These are phyloP conservation scores for Aspergillus novoparasiticus DNA, from an alignment of 2,329 filamentous ascomycete species.

Conservation along the genomic window DNA sequence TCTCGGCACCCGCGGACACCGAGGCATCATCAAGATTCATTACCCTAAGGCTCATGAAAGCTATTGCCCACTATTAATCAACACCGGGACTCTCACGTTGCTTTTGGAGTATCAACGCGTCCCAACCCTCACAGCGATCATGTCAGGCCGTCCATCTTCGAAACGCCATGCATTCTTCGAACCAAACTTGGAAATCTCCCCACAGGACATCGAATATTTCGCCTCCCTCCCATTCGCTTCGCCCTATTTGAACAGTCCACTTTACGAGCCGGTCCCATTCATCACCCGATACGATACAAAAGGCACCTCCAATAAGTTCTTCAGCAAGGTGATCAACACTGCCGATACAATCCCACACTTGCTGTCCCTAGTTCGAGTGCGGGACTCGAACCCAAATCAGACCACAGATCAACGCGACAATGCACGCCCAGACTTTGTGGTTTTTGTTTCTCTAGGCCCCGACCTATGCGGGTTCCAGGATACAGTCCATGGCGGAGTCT, in stretches of 20 bases:
- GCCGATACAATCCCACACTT: constrained; percentile 21
- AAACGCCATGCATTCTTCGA: constrained; percentile 10
- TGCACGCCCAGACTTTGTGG: constrained; percentile 9
- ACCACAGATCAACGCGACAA: constrained; percentile 5
- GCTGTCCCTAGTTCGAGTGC: constrained; percentile 16
- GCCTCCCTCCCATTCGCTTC: constrained; percentile 2
- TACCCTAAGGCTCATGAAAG: no score
- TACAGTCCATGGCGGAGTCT: constrained; percentile 20
- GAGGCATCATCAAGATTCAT: not conserved
- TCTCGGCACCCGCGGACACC: not conserved
- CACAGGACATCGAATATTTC: constrained; percentile 12
- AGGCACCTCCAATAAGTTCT: constrained; percentile 21
- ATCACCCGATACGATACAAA: constrained; percentile 13
- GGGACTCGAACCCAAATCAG: not conserved
- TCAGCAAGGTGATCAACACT: constrained; percentile 20
- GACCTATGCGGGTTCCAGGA: constrained; percentile 18
- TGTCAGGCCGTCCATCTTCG: not conserved
- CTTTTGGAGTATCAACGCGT: not conserved
- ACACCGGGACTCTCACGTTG: not conserved
- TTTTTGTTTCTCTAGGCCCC: constrained; percentile 17
- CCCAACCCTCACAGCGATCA: not conserved
- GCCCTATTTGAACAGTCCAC: constrained; percentile 5
- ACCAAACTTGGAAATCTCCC: constrained; percentile 7
- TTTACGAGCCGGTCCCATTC: constrained; percentile 15
- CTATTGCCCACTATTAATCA: no score